phyloP scores from a whole-genome alignment of 2,329 filamentous ascomycete genomes.

The Botrytis medusae region DNA sequence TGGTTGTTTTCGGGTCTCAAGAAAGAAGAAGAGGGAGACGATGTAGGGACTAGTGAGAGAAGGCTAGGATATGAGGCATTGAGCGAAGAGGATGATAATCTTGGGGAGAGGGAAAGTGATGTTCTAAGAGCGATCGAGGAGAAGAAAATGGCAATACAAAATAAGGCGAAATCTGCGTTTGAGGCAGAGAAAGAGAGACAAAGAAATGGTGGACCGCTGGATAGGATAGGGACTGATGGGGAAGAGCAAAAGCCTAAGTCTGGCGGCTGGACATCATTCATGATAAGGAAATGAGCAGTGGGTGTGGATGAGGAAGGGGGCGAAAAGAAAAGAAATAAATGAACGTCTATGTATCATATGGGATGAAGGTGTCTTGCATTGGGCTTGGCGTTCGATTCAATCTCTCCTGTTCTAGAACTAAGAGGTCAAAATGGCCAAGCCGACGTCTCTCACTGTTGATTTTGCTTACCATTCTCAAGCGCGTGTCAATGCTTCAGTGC shows the following conservation, averaged over 20 bases:
- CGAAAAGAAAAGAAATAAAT: constrained; percentile 21
- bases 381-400: constrained; percentile 27
- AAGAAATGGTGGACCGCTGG: constrained; percentile 34
- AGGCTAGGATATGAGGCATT: constrained; percentile 31
- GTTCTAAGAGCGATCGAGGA: constrained; percentile 36
- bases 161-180: constrained; percentile 35
- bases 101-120: constrained; percentile 33
- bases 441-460: neutral
- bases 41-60: constrained; percentile 32
- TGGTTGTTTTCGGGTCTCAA: constrained; percentile 41
- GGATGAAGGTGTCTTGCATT: constrained; percentile 29
- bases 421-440: constrained; percentile 5
- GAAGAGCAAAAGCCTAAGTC: constrained; percentile 29
- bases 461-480: neutral
- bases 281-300: constrained; percentile 29
- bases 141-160: constrained; percentile 33
- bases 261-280: constrained; percentile 35
- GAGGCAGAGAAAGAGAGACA: constrained; percentile 38
- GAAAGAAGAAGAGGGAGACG: constrained; percentile 37
- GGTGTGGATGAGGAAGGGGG: constrained; percentile 14
- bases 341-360: constrained; percentile 33
- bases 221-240: constrained; percentile 33
- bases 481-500: neutral
- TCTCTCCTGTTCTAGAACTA: constrained; percentile 12
- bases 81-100: constrained; percentile 32